Base-by-base conservation (phyloP, 2,329 filamentous ascomycete species). In the Ambrosiella cleistominuta region DNA sequence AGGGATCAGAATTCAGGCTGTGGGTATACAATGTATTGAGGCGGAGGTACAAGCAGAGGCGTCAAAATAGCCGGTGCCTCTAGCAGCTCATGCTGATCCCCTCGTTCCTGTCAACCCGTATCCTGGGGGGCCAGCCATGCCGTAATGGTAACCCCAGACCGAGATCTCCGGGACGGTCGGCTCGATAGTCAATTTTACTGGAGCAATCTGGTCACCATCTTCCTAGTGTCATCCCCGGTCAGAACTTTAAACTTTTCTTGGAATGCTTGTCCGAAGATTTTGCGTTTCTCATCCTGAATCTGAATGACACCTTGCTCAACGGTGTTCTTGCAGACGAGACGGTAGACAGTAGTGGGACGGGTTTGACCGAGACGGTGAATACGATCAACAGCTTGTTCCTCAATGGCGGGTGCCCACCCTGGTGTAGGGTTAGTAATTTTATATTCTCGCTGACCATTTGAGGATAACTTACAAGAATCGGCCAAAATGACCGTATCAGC, bases 401-500 rank as follows among this genome's bases (percentile, higher is more conserved):
- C 89, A 58, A 95, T 93, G 0, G 88, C 88, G 0, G 89, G 89
- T 1, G 89, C 88, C 86, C 89, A 95, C 89, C 88, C 74, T 71
- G 60, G 9, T 35, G 12, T 54, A n/a, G 2, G 17, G 7, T 39
- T 35, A 12, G 8, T 39, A 15, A 12, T 19, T 1, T 8, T 2
- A 7, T 15, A 15, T 9, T 50, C 17, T 49, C n/a, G 6, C n/a
- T 19, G 42, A 36, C 2, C 13, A 17, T 51, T 11, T 42, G 11
- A 7, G 44, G 1, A 54, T 40, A 38, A 68, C 74, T 67, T 67
- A 76, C 77, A 95, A 60, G 80, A 86, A 68, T 95, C 89, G 0
- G 81, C 80, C 17, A 95, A 74, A 51, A 95, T 81, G 60, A 94
- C 87, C 6, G 89, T 89, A 64, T 93, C 88, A 0, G 89, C 89